Base-by-base conservation (phyloP, 345 rosid species). In the Gossypium turneri region DNA sequence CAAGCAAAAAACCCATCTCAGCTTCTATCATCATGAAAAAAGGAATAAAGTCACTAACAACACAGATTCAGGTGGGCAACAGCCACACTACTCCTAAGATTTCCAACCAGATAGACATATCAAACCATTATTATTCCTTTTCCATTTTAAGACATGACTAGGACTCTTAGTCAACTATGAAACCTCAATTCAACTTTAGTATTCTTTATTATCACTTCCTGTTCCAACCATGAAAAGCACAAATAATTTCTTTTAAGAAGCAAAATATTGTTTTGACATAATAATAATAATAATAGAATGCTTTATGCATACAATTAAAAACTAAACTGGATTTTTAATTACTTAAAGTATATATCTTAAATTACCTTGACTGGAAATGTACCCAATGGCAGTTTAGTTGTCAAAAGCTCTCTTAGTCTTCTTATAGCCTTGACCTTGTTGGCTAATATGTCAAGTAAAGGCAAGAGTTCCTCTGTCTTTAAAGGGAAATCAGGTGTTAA, bases 361-460 rank as follows among this genome's bases (percentile, higher is more conserved):
- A 65, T 67, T 85, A 95, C 99, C 97, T 95, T 93, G 81, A 93
- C 97, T 74, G 99, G 99, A 85, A 95, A 95, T 76, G 98, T 95
- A 76, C 98, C 99, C 43, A 61, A 4, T 29, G 98, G 99, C 53
- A 95, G 88, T 82, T 95, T 93, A 64, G 99, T 91, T 61, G 99
- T 95, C 87, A 95, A 86, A 78, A 95, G 99, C 85, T 95, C 99
- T 80, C 99, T 93, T 25, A 95, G 91, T 79, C 99, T 90, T 87
- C 97, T 87, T 78, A 93, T 68, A 58, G 99, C 99, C 88, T 95
- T 95, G 67, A 95, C 99, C 79, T 95, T 95, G 85, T 95, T 89
- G 52, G 99, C 99, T 78, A 95, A 87, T 84, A 95, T 95, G 83
- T 95, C 99, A 20, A 95, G 94, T 75, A 95, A 85, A 11, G 99